Conservation (phyloP, 2,329 filamentous ascomycete genomes). For the Helotiales sp. region DNA sequence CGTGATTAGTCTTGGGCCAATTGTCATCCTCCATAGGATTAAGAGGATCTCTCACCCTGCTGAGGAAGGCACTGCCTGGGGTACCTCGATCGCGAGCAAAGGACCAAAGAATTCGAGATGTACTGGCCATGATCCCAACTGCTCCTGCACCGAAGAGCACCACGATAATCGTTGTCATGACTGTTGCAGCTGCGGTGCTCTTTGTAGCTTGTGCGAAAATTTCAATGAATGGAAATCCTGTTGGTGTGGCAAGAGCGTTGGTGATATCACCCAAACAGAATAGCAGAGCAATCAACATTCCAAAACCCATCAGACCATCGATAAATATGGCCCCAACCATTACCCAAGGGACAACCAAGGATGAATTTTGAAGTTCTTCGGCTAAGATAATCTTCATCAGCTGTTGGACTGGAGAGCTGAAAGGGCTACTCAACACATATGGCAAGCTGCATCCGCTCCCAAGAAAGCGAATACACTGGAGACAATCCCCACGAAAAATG, state of each 20-base stretch:
- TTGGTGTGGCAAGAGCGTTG: conserved; percentile 39
- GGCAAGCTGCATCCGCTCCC: conserved; percentile 30
- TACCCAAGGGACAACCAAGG: conserved; percentile 45
- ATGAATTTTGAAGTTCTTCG: conserved; percentile 50
- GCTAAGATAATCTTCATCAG: not conserved
- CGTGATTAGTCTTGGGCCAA: no score
- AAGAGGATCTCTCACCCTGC: conserved; percentile 27
- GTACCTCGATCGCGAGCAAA: conserved; percentile 47
- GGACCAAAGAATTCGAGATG: conserved; percentile 42
- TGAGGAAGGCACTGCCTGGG: conserved; percentile 40
- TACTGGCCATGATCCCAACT: conserved; percentile 37
- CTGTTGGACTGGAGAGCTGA: not conserved
- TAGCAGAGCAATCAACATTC: conserved; percentile 37
- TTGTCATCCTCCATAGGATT: not conserved
- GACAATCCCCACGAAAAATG: conserved; percentile 39
- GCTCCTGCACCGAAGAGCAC: conserved; percentile 39
- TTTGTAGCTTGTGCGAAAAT: conserved; percentile 53
- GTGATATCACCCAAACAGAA: conserved; percentile 38
- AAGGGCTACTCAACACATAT: conserved; percentile 37
- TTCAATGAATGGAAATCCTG: conserved; percentile 49
- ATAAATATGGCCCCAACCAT: conserved; percentile 46
- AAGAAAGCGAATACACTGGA: conserved; percentile 33
- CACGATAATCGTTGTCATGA: conserved; percentile 46
- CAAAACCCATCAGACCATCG: conserved; percentile 47
- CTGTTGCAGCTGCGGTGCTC: conserved; percentile 42